Evolutionary conservation across 495 filamentous ascomycete genomes (phyloP).

Genomic region (Penicillium arizonense): DNA sequence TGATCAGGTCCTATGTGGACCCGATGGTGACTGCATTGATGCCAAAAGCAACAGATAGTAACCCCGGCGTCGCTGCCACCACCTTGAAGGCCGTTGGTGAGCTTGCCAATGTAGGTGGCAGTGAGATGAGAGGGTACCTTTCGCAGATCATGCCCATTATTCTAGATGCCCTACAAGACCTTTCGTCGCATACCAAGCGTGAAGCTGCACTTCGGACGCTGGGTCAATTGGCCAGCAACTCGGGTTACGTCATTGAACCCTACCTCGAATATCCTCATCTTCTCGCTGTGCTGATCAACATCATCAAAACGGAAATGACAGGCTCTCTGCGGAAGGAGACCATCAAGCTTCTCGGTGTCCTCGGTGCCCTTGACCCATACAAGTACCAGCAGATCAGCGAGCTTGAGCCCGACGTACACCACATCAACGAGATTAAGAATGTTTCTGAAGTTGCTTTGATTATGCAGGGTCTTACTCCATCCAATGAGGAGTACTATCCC

Average conservation of each 20-base stretch:
- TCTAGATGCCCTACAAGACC: slow-evolving; percentile 86
- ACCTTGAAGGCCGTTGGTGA: slow-evolving; percentile 93
- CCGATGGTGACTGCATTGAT: slow-evolving; percentile 89
- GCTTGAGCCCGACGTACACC: slow-evolving; percentile 47
- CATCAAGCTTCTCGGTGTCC: slow-evolving; percentile 90
- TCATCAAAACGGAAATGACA: slow-evolving; percentile 86
- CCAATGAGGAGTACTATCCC: slow-evolving; percentile 96
- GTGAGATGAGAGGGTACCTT: slow-evolving; percentile 85
- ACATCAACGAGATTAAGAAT: slow-evolving; percentile 55
- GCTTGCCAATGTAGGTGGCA: slow-evolving; percentile 86
- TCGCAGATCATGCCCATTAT: slow-evolving; percentile 91
- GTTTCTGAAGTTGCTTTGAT: slow-evolving; percentile 95
- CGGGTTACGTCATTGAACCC: slow-evolving; percentile 96
- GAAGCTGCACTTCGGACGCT: slow-evolving; percentile 89
- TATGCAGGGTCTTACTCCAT: slow-evolving; percentile 96
- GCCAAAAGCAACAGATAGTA: slow-evolving; percentile 81
- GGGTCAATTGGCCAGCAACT: slow-evolving; percentile 88
- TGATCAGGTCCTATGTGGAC: slow-evolving; percentile 94
- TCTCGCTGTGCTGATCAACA: slow-evolving; percentile 85
- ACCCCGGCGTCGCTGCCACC: slow-evolving; percentile 82
- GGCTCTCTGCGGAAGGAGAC: slow-evolving; percentile 86
- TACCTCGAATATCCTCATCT: slow-evolving; percentile 93
- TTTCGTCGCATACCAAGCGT: slow-evolving; percentile 81
- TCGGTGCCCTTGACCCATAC: slow-evolving; percentile 96
- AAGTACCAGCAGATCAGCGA: slow-evolving; percentile 72